A percentile compares a stretch with the other conserved stretches of the same genome.
phyloP scores from a whole-genome alignment of 1,284 basidiomycete genomes.

The Stygiomarasmius scandens region DNA sequence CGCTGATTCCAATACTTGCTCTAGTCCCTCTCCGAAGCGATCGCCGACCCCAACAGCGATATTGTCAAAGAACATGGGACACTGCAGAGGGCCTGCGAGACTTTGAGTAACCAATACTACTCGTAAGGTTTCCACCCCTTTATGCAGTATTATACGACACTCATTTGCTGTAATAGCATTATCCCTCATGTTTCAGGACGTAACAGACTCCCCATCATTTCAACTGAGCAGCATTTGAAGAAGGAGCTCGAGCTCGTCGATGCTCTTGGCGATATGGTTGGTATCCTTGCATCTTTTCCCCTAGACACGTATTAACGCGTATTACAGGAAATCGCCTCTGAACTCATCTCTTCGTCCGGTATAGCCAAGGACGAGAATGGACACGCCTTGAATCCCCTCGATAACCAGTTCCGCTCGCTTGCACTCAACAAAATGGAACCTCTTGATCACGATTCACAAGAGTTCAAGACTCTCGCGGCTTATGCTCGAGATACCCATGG shows the following conservation, averaged over 20 bases:
- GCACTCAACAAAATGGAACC: slow-evolving; percentile 56
- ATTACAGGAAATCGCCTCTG: slow-evolving; percentile 57
- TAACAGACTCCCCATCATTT: slow-evolving; percentile 50
- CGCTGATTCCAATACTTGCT: neutral
- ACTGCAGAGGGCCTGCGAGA: slow-evolving; percentile 42
- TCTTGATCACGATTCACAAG: slow-evolving; percentile 42
- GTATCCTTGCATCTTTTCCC: slow-evolving; percentile 4
- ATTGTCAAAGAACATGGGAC: slow-evolving; percentile 40
- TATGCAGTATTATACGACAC: neutral
- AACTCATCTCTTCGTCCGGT: slow-evolving; percentile 49
- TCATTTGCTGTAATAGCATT: slow-evolving; percentile 39
- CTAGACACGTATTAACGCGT: neutral
- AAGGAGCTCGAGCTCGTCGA: slow-evolving; percentile 69
- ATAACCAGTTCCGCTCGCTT: slow-evolving; percentile 59
- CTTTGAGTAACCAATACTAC: slow-evolving; percentile 58
- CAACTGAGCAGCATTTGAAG: slow-evolving; percentile 41
- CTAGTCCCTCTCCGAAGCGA: slow-evolving; percentile 56
- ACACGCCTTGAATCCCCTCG: slow-evolving; percentile 56
- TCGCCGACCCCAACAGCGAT: slow-evolving; percentile 48
- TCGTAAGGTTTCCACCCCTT: slow-evolving; percentile 44
- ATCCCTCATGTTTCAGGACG: slow-evolving; percentile 68
- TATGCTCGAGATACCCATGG: slow-evolving; percentile 64
- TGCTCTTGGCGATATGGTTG: slow-evolving; percentile 64
- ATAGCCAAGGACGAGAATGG: slow-evolving; percentile 44
- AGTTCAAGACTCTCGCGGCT: slow-evolving; percentile 51